These are phyloP conservation scores for Zoysia matrella DNA, from an alignment of 202 grass and related monocot species.

Conservation along the genomic window DNA sequence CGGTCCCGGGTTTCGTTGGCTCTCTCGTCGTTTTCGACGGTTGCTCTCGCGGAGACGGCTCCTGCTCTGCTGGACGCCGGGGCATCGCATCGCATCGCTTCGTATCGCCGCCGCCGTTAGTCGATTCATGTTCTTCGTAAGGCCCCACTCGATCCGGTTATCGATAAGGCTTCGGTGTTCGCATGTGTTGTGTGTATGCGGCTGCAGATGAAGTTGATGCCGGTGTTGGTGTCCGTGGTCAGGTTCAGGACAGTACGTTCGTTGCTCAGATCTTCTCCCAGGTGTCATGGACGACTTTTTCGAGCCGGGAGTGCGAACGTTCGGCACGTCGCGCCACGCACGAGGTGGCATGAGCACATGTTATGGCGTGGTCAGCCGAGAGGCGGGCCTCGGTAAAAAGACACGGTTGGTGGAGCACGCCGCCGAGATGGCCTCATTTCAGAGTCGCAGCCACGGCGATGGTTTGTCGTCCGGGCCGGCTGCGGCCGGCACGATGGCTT, in stretches of 20 bases:
- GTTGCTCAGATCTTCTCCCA: not conserved
- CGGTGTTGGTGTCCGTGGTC: not conserved
- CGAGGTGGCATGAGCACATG: not conserved
- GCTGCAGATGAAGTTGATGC: not conserved
- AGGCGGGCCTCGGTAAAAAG: no score
- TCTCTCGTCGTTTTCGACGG: constrained; percentile 39
- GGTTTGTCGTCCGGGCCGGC: not conserved
- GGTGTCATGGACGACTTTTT: not conserved
- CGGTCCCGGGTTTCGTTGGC: no score
- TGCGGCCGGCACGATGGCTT: not conserved
- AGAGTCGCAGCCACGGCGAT: no score
- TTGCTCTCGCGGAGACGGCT: constrained; percentile 25
- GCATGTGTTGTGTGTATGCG: constrained; percentile 9
- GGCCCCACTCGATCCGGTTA: no score
- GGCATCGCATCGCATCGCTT: no score
- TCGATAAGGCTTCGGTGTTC: not conserved
- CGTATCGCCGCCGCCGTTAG: not conserved
- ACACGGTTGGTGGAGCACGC: constrained; percentile 12
- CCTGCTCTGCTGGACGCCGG: not conserved
- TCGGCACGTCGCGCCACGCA: not conserved
- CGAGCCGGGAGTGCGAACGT: not conserved
- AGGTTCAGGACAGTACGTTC: not conserved
- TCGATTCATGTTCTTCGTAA: not conserved
- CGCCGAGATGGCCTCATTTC: not conserved
- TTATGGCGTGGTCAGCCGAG: no score